These are phyloP conservation scores for Monosporascus sp. DNA, from an alignment of 2,329 filamentous ascomycete species.

Conservation along the genomic window DNA sequence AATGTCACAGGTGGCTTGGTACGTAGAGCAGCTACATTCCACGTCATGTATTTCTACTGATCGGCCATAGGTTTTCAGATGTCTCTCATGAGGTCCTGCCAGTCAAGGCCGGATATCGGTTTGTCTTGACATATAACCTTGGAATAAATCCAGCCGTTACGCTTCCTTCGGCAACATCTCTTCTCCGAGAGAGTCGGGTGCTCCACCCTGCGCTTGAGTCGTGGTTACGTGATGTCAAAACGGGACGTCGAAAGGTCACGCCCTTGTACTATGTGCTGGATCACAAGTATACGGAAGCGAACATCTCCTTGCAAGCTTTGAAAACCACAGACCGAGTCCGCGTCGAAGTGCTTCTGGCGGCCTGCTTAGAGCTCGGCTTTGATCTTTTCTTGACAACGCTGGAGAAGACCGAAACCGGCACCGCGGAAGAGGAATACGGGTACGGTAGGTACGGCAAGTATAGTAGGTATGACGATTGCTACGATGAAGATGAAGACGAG, in stretches of 20 bases:
- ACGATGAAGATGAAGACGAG: conserved; percentile 3
- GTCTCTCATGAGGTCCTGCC: conserved; percentile 46
- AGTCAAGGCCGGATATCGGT: conserved; percentile 41
- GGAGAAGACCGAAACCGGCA: conserved; percentile 23
- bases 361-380: conserved; percentile 21
- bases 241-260: conserved; percentile 6
- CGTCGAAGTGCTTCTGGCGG: conserved; percentile 18
- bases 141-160: conserved; percentile 12
- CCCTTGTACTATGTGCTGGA: conserved; percentile 27
- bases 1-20: conserved; percentile 22
- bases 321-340: conserved; percentile 22
- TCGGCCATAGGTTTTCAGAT: conserved; percentile 40
- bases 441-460: background rate
- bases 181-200: background rate
- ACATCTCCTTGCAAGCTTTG: conserved; percentile 22
- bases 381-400: conserved; percentile 29
- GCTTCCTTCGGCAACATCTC: conserved; percentile 16
- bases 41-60: background rate
- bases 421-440: background rate
- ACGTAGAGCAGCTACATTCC: background rate
- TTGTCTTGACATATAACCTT: conserved; percentile 50
- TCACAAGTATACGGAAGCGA: conserved; percentile 29
- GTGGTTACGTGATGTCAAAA: conserved; percentile 19
- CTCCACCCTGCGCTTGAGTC: conserved; percentile 17
- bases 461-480: background rate